These are phyloP conservation scores for Phytophthora sp. DNA, from an alignment of 352 stramenopile genomes.

Conservation along the genomic window DNA sequence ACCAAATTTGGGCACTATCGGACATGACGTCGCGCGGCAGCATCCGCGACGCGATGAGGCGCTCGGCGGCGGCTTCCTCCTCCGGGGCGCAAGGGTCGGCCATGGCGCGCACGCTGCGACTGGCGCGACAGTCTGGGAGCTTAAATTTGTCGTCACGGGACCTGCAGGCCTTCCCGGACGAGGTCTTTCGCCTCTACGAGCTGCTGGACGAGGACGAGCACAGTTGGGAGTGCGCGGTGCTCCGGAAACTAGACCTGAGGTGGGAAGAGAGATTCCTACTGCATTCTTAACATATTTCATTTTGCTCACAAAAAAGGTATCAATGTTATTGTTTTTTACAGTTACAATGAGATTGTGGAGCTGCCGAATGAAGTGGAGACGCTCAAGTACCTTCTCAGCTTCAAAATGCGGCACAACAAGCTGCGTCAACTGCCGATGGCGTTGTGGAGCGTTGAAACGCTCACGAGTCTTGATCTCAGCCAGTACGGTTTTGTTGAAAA, in stretches of 20 bases:
- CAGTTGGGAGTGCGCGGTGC: slow-evolving; percentile 71
- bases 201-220: slow-evolving; percentile 70
- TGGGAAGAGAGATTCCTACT: slow-evolving; percentile 11
- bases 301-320: neutral
- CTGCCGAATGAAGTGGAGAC: slow-evolving; percentile 55
- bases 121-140: slow-evolving; percentile 59
- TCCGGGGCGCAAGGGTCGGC: slow-evolving; percentile 8
- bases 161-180: slow-evolving; percentile 55
- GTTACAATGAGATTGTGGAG: slow-evolving; percentile 78
- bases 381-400: slow-evolving; percentile 54
- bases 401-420: slow-evolving; percentile 83
- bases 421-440: slow-evolving; percentile 52
- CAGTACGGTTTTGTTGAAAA: slow-evolving; percentile 51
- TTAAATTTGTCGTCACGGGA: slow-evolving; percentile 71
- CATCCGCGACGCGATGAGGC: slow-evolving; percentile 52
- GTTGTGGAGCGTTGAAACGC: slow-evolving; percentile 61
- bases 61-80: slow-evolving; percentile 4
- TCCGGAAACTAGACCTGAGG: slow-evolving; percentile 80
- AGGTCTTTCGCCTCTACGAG: slow-evolving; percentile 70
- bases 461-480: slow-evolving; percentile 78
- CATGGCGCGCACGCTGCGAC: slow-evolving; percentile 47
- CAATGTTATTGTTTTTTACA: slow-evolving; percentile 23
- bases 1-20: slow-evolving; percentile 2
- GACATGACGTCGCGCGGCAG: slow-evolving; percentile 51
- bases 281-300: slow-evolving; percentile 1